Evolutionary conservation across 2,329 filamentous ascomycete species (phyloP), one percentile per base, ranked within the genome.

Genomic region (Chrysosporium keratinophilum): DNA sequence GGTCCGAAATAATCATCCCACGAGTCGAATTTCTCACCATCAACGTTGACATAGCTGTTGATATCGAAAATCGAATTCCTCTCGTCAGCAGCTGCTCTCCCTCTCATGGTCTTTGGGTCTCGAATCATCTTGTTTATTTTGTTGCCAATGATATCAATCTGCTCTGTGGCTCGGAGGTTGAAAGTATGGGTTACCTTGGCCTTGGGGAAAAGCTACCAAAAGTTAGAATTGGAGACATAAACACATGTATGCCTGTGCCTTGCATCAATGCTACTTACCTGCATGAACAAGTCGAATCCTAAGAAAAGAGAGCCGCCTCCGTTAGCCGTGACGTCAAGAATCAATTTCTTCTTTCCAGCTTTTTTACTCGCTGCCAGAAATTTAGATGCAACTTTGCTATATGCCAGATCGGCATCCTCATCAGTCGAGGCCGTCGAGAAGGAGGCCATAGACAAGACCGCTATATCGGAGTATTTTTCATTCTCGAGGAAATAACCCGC

Each of bases 271-370:
- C 7, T 28, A 53, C 54, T 43, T 45, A 59, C 57, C 57, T 79
- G 74, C 34, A 72, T 72, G 62, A 82, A 82, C 0, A 76, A 60
- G 42, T 77, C 73, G 43, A 71, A 72, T 1, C 74, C 76, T 6
- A 73, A 69, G 6, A 69, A 60, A 12, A 79, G 62, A 43, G 67
- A 65, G 1, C 83, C 83, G 39, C 83, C 83, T 0, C 71, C 71
- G 58, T 87, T 87, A 1, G 70, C 73, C 3, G 78, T 75, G 5
- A 86, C 62, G 58, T 87, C 84, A 55, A 87, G 77, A 31, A 87
- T 72, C 4, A 87, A 70, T 63, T 79, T 82, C n/a, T 71, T 78
- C 63, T 81, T 82, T 1, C 74, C 71, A 1, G 69, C 69, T 1
- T 64, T 58, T 41, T 74, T 72, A 11, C 74, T 74, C 40, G 70